phyloP scores from a whole-genome alignment of 169 alveolate species.

The Eimeria sp. region DNA sequence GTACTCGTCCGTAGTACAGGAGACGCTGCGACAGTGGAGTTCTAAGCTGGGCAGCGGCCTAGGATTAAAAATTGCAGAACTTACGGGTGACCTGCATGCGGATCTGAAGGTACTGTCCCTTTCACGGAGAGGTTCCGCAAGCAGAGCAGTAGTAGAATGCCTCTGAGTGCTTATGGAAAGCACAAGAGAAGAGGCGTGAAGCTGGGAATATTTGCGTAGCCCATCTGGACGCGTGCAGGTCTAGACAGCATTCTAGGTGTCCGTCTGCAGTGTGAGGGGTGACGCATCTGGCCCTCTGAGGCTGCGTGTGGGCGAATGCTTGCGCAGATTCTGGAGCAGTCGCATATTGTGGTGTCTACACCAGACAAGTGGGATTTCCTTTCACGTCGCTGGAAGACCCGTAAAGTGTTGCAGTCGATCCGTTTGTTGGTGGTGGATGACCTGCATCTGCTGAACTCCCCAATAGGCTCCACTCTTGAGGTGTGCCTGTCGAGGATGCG shows the following conservation, averaged over 20 bases:
- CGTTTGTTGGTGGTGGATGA: conserved; percentile 97
- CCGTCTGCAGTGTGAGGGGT: not conserved
- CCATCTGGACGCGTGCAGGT: not conserved
- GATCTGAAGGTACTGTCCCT: conserved; percentile 76
- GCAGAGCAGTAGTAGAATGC: not conserved
- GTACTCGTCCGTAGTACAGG: conserved; percentile 84
- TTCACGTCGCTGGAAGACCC: conserved; percentile 91
- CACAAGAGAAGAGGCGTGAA: not conserved
- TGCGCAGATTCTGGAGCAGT: conserved; percentile 85
- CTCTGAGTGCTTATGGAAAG: not conserved
- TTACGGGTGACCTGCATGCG: conserved; percentile 82
- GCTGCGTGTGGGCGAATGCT: not conserved
- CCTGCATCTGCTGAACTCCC: conserved; percentile 93
- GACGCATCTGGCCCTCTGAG: not conserved
- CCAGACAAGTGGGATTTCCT: conserved; percentile 86
- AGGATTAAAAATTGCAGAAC: conserved; percentile 81
- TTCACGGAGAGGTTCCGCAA: not conserved
- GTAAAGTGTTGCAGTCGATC: conserved; percentile 87
- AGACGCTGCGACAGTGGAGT: conserved; percentile 86
- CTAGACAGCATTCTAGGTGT: not conserved
- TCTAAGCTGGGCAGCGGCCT: conserved; percentile 86
- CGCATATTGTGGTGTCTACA: conserved; percentile 87
- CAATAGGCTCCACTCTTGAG: conserved; percentile 90
- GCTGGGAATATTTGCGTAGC: not conserved
- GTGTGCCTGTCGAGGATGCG: conserved; percentile 98